Conservation (phyloP, 2,329 filamentous ascomycete species). For the Penicillium sp. region DNA sequence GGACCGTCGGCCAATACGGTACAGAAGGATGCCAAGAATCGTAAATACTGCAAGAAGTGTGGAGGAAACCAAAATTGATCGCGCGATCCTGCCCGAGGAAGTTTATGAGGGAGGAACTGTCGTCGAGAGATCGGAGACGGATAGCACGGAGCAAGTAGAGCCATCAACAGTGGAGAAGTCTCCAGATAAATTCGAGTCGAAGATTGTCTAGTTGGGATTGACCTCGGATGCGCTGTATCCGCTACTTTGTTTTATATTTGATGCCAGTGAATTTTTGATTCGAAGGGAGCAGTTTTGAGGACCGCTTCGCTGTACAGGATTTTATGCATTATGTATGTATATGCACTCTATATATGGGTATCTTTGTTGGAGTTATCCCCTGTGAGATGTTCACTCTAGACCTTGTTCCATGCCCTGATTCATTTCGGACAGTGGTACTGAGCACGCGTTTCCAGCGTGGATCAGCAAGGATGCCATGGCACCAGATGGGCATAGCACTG, state of each 20-base stretch:
- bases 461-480: too few species aligned
- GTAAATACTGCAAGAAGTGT: slow-evolving; percentile 29
- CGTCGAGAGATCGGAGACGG: slow-evolving; percentile 25
- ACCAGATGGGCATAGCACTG: too few species aligned
- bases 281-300: not conserved
- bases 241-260: too few species aligned
- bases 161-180: not conserved
- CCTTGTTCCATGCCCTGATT: not conserved
- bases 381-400: not conserved
- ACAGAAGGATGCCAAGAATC: slow-evolving; percentile 3
- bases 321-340: not conserved
- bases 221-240: too few species aligned
- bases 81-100: slow-evolving; percentile 43
- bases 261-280: too few species aligned
- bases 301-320: not conserved
- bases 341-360: slow-evolving; percentile 3
- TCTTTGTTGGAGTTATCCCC: not conserved
- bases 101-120: slow-evolving; percentile 32
- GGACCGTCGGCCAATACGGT: slow-evolving; percentile 6
- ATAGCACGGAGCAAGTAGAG: slow-evolving; percentile 14
- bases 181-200: too few species aligned
- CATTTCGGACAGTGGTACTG: not conserved
- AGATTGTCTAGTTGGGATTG: not conserved
- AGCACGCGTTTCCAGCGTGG: not conserved
- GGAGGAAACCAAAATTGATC: slow-evolving; percentile 52